These are phyloP conservation scores for Isatis tinctoria DNA, from an alignment of 345 rosid species.

Conservation along the genomic window DNA sequence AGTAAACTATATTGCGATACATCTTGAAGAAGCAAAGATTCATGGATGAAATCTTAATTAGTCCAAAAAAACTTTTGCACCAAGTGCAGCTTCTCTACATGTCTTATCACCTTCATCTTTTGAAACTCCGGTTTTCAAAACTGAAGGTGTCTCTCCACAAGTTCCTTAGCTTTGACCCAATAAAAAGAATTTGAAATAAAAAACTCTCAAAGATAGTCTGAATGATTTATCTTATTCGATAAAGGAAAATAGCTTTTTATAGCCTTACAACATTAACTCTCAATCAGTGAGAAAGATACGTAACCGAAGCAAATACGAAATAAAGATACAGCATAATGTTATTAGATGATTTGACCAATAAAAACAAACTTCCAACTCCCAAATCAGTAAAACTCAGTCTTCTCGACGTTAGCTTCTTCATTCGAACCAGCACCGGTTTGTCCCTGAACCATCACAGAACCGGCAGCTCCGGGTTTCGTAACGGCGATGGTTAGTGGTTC, in stretches of 20 bases:
- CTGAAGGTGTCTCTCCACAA: conserved; percentile 69
- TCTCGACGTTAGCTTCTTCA: conserved; percentile 75
- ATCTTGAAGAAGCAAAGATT: not conserved
- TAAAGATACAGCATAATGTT: no score
- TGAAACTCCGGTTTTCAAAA: conserved; percentile 69
- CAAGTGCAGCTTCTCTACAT: conserved; percentile 76
- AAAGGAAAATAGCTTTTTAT: no score
- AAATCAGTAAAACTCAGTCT: conserved; percentile 78
- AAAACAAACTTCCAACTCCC: conserved; percentile 93
- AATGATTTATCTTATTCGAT: no score
- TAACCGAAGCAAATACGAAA: no score
- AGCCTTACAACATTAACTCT: no score
- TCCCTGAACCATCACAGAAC: conserved; percentile 44
- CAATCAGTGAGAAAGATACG: no score
- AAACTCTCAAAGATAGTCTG: no score
- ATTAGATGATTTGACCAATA: no score
- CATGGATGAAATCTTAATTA: not conserved
- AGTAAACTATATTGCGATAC: not conserved
- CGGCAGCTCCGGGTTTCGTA: conserved; percentile 59
- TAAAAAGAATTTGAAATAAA: no score
- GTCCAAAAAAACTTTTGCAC: conserved; percentile 80
- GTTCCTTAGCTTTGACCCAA: conserved; percentile 87
- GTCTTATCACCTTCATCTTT: conserved; percentile 87
- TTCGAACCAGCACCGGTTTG: conserved; percentile 32
- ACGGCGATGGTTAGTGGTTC: conserved; percentile 61